Conservation (phyloP, 2,329 filamentous ascomycete genomes). For the Metarhizium guizhouense region DNA sequence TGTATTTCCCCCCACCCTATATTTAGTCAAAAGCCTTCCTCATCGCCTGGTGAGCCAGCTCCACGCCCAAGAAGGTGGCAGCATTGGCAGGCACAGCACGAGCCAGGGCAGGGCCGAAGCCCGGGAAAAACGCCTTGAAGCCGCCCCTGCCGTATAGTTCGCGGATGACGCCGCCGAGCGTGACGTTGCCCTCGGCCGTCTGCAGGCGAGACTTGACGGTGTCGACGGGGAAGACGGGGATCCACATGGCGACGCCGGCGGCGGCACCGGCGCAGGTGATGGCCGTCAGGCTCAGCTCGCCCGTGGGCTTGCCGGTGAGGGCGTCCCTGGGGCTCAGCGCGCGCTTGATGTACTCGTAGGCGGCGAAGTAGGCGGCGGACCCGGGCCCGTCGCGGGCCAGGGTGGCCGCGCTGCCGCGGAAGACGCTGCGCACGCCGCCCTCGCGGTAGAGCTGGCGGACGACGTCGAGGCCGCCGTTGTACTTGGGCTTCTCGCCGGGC, state of each 20-base stretch:
- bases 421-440: slow-evolving; percentile 84
- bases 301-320: slow-evolving; percentile 59
- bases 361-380: slow-evolving; percentile 90
- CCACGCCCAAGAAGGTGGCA: slow-evolving; percentile 83
- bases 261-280: slow-evolving; percentile 81
- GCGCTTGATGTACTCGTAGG: slow-evolving; percentile 94
- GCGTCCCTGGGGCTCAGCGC: slow-evolving; percentile 75
- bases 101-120: slow-evolving; percentile 84
- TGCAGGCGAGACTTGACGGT: slow-evolving; percentile 93
- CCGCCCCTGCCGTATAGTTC: slow-evolving; percentile 80
- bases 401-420: slow-evolving; percentile 83
- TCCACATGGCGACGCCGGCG: slow-evolving; percentile 97
- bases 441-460: slow-evolving; percentile 88
- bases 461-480: slow-evolving; percentile 79
- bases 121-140: slow-evolving; percentile 90
- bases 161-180: slow-evolving; percentile 68
- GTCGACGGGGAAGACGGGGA: slow-evolving; percentile 94
- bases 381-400: slow-evolving; percentile 90
- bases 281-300: slow-evolving; percentile 71
- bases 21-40: slow-evolving; percentile 55
- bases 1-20: too few species aligned
- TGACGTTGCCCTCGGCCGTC: slow-evolving; percentile 78
- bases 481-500: slow-evolving; percentile 87
- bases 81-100: slow-evolving; percentile 94
- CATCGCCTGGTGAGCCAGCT: slow-evolving; percentile 77